Base-by-base conservation (phyloP, 352 stramenopile species). In the Globisporangium ultimum region DNA sequence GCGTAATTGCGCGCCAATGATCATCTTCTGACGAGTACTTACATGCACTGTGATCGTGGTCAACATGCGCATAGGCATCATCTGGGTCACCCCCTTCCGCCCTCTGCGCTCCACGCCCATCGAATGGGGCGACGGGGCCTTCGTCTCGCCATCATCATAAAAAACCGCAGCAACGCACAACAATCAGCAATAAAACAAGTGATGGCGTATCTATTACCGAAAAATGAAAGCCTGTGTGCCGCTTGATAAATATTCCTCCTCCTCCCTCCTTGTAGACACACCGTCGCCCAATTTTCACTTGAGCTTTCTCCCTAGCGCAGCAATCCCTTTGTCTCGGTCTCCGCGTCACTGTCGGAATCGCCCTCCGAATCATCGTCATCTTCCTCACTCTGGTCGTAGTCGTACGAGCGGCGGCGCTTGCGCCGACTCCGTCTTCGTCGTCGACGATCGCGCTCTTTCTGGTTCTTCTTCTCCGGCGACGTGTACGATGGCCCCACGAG, bases 401-500 rank as follows among this genome's bases (percentile, higher is more conserved):
- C 73, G 50, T 84, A 83, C 49, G 68, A 76, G 34, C 71, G 68
- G 38, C 66, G 49, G 41, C 62, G 60, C 50, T 53, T 69, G 51
- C 51, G 58, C 21, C 46, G 24, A 24, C 21, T 60, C 20, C 62
- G 56, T 36, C 53, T 66, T 69, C 28, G 21, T 49, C 48, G 17
- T 64, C 61, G 28, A 5, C 28, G 28, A 36, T 36, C 28, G 28
- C 28, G 28, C 28, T 2, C 4, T 36, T 40, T 78, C 48, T 64
- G 71, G 18, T 50, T 59, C 32, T 40, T 21, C 57, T 64, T 52
- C 46, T 52, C 68, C 54, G 15, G 60, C 59, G 55, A 80, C 69
- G 21, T 72, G 69, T 93, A 93, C 41, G 84, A 89, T 13, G 84
- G 81, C 13, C 84, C 84, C 28, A 74, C 72, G n/a, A 91, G 53